phyloP scores from a whole-genome alignment of 345 rosid species.

The Moricandia arvensis region DNA sequence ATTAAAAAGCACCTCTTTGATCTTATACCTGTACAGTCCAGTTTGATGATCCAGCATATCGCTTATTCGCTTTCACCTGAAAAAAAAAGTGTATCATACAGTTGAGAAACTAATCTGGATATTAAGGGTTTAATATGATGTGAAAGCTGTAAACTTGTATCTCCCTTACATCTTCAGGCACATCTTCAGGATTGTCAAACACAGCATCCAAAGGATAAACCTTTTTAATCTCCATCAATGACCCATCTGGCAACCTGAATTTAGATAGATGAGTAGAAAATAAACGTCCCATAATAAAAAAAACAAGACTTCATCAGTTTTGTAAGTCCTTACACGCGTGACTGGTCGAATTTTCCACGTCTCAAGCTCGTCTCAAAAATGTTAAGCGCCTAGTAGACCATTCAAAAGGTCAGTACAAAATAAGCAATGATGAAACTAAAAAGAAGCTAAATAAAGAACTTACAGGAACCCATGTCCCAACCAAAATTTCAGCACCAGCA shows the following conservation, averaged over 20 bases:
- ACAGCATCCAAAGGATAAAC: conserved; percentile 93
- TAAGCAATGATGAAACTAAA: conserved; percentile 19
- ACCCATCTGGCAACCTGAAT: conserved; percentile 89
- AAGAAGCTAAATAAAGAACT: conserved; percentile 18
- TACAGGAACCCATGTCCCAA: conserved; percentile 99
- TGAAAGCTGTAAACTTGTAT: conserved; percentile 2
- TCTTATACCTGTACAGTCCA: conserved; percentile 92
- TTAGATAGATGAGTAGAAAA: not conserved
- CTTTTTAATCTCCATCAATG: conserved; percentile 88
- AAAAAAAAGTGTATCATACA: conserved; percentile 27
- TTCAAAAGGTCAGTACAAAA: conserved; percentile 25
- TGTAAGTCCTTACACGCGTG: conserved; percentile 69
- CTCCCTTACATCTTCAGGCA: conserved; percentile 86
- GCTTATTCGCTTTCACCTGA: conserved; percentile 87
- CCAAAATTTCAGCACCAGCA: conserved; percentile 94
- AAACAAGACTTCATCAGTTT: not conserved
- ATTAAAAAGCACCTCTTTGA: not conserved
- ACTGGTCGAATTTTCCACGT: conserved; percentile 92
- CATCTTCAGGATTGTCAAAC: conserved; percentile 75
- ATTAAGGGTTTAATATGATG: not conserved
- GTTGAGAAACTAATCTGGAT: not conserved
- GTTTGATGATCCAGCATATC: conserved; percentile 87
- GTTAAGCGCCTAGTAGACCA: conserved; percentile 64
- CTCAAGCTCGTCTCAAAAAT: conserved; percentile 90
- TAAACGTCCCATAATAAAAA: not conserved